Evolutionary conservation across 495 filamentous ascomycete species (phyloP).

Genomic region (Ascodesmis nigricans): DNA sequence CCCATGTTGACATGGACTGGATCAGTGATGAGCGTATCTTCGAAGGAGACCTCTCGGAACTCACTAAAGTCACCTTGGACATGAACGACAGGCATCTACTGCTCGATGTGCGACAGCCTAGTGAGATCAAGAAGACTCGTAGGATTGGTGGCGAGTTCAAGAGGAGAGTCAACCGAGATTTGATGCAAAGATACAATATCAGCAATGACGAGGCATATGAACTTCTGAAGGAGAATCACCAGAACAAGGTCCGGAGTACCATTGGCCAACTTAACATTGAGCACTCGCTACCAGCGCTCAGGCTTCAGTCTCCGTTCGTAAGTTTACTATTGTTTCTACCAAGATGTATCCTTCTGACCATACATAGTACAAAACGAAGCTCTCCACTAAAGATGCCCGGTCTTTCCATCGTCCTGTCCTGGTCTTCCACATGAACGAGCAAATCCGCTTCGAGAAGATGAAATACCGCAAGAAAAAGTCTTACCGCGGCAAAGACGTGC

Average conservation of each 20-base stretch:
- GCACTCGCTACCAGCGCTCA: slow-evolving; percentile 73
- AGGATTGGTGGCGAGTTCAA: slow-evolving; percentile 27
- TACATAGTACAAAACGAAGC: slow-evolving; percentile 51
- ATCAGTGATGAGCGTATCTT: slow-evolving; percentile 26
- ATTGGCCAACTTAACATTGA: slow-evolving; percentile 69
- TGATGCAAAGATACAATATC: slow-evolving; percentile 74
- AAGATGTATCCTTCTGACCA: slow-evolving; percentile 4
- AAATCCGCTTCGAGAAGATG: slow-evolving; percentile 36
- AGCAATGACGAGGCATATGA: slow-evolving; percentile 93
- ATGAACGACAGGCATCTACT: slow-evolving; percentile 76
- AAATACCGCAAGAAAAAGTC: slow-evolving; percentile 60
- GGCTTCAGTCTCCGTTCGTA: slow-evolving; percentile 70
- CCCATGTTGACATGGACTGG: slow-evolving; percentile 17
- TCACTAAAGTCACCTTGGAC: slow-evolving; percentile 62
- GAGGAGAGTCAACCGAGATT: slow-evolving; percentile 34
- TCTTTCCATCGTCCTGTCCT: slow-evolving; percentile 72
- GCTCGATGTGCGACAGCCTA: slow-evolving; percentile 35
- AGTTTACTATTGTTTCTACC: slow-evolving; percentile 9
- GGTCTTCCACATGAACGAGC: slow-evolving; percentile 34
- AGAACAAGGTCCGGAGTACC: slow-evolving; percentile 81
- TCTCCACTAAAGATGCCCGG: slow-evolving; percentile 56
- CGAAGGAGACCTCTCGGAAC: slow-evolving; percentile 36
- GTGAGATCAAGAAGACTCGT: slow-evolving; percentile 21
- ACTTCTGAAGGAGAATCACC: slow-evolving; percentile 83
- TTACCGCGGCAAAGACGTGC: slow-evolving; percentile 48